Conservation (phyloP, 1,284 basidiomycete genomes). For the Microbotryum silenes-acaulis region DNA sequence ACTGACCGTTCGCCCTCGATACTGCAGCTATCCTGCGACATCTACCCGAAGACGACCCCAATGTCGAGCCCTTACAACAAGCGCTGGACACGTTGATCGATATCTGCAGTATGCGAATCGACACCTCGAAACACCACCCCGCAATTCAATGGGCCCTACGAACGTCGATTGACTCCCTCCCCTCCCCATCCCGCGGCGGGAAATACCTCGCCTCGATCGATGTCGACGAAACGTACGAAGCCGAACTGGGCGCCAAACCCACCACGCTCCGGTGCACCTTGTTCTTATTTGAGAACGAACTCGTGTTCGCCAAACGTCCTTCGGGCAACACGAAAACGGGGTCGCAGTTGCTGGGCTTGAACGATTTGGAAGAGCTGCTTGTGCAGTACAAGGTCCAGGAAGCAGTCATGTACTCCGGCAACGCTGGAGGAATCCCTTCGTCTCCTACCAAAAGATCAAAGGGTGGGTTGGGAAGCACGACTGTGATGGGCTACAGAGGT, state of each 20-base stretch:
- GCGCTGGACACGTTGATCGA: conserved; percentile 79
- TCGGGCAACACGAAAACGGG: conserved; percentile 64
- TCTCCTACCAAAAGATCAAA: conserved; percentile 41
- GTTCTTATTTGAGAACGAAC: conserved; percentile 89
- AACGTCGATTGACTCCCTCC: conserved; percentile 81
- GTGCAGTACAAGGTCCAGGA: conserved; percentile 46
- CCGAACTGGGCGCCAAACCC: conserved; percentile 31
- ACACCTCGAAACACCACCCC: conserved; percentile 81
- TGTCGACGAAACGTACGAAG: conserved; percentile 59
- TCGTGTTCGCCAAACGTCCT: conserved; percentile 84
- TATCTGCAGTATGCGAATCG: conserved; percentile 86
- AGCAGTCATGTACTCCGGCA: background rate
- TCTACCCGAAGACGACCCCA: conserved; percentile 31
- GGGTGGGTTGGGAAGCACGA: conserved; percentile 43
- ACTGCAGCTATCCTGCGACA: conserved; percentile 30
- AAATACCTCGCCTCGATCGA: conserved; percentile 89
- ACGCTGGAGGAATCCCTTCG: conserved; percentile 6
- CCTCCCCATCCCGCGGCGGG: conserved; percentile 51
- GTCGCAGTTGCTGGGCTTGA: conserved; percentile 67
- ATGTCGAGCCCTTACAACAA: conserved; percentile 62
- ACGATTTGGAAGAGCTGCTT: conserved; percentile 67
- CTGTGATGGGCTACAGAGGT: conserved; percentile 70
- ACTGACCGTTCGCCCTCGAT: background rate
- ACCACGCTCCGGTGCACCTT: conserved; percentile 69
- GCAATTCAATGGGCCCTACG: conserved; percentile 81